phyloP scores from a whole-genome alignment of 116 monocot genomes.

The Dioscorea cayenensis region DNA sequence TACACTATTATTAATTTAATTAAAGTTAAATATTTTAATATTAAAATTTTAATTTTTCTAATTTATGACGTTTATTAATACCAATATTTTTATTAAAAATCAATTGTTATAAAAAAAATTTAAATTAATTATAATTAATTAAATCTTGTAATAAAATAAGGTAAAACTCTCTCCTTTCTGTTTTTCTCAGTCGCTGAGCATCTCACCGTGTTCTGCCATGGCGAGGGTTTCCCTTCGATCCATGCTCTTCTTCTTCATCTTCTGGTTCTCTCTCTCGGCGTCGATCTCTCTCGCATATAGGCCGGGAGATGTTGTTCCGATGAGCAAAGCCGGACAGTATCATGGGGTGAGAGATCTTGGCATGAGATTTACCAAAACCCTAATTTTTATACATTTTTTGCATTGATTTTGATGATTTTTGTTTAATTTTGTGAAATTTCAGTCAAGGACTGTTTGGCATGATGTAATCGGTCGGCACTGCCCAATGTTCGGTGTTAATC shows the following conservation, averaged over 20 bases:
- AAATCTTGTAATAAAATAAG: no score
- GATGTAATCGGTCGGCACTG: conserved; percentile 71
- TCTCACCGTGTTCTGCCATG: conserved; percentile 13
- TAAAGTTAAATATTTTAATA: no score
- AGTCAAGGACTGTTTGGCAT: conserved; percentile 68
- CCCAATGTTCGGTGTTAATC: conserved; percentile 65
- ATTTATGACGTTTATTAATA: no score
- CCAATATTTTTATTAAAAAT: no score
- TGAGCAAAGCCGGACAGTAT: conserved; percentile 84
- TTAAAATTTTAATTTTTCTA: no score
- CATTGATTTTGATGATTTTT: background rate
- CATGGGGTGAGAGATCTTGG: conserved; percentile 55
- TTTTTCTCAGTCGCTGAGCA: background rate
- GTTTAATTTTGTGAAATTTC: conserved; percentile 5
- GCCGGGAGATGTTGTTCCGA: conserved; percentile 86
- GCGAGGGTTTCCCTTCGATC: conserved; percentile 1
- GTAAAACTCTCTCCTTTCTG: no score
- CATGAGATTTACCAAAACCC: background rate
- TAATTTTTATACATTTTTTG: background rate
- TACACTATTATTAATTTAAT: no score
- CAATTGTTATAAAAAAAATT: no score
- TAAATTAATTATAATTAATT: no score
- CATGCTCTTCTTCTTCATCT: conserved; percentile 8
- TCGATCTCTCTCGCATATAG: conserved; percentile 56
- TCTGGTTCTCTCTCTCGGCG: conserved; percentile 24